These are phyloP conservation scores for Ceratocystis papillata DNA, from an alignment of 2,329 filamentous ascomycete species.

Conservation along the genomic window DNA sequence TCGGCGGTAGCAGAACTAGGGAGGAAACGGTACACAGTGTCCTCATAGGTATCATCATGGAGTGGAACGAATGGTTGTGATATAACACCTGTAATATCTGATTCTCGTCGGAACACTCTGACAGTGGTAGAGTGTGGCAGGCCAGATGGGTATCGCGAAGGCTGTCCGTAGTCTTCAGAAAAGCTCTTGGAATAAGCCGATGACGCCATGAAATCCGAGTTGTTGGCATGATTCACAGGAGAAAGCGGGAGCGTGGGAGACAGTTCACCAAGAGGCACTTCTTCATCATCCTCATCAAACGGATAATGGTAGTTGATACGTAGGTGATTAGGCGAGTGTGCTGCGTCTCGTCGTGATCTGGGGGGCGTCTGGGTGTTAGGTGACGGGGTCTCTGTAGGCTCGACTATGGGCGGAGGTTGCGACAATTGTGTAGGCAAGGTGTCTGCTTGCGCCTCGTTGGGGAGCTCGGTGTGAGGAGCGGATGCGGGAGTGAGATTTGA, in stretches of 20 bases:
- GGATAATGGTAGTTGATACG: slow-evolving; percentile 24
- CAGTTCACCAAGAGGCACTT: slow-evolving; percentile 19
- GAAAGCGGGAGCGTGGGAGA: slow-evolving; percentile 23
- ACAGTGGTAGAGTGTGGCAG: slow-evolving; percentile 21
- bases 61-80: slow-evolving; percentile 8
- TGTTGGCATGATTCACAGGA: slow-evolving; percentile 16
- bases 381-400: not conserved
- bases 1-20: slow-evolving; percentile 28
- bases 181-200: slow-evolving; percentile 29
- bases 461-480: slow-evolving; percentile 60
- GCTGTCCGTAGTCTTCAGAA: slow-evolving; percentile 33
- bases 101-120: slow-evolving; percentile 39
- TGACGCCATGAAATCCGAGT: slow-evolving; percentile 7
- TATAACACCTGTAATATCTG: slow-evolving; percentile 28
- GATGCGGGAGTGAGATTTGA: slow-evolving; percentile 33
- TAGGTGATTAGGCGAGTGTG: slow-evolving; percentile 13
- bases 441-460: slow-evolving; percentile 37
- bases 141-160: slow-evolving; percentile 1
- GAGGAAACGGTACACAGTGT: slow-evolving; percentile 35
- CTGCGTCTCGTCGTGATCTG: not conserved
- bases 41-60: slow-evolving; percentile 28
- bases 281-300: slow-evolving; percentile 22
- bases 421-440: slow-evolving; percentile 9
- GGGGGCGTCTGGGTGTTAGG: slow-evolving; percentile 9
- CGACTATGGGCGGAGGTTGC: slow-evolving; percentile 8